Conservation (phyloP, 1,139 yeast species). For the Pichia sp. region DNA sequence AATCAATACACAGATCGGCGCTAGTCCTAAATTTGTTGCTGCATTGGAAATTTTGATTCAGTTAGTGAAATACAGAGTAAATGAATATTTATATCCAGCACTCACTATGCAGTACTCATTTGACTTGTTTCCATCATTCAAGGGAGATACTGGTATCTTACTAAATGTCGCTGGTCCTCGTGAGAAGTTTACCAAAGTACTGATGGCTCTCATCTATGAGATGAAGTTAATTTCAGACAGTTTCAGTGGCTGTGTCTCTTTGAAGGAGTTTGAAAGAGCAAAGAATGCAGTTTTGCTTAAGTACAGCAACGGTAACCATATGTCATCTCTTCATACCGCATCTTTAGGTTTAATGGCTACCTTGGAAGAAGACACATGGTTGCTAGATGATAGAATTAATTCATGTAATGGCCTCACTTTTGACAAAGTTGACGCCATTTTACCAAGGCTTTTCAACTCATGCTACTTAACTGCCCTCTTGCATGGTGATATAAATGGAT, state of each 20-base stretch:
- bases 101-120: constrained; percentile 47
- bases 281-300: constrained; percentile 37
- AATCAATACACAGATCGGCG: constrained; percentile 22
- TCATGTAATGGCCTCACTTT: constrained; percentile 53
- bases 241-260: constrained; percentile 21
- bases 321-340: constrained; percentile 39
- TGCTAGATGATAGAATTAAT: constrained; percentile 43
- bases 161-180: constrained; percentile 45
- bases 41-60: constrained; percentile 45
- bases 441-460: constrained; percentile 21
- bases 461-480: constrained; percentile 37
- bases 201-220: constrained; percentile 25
- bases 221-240: constrained; percentile 15
- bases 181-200: constrained; percentile 30
- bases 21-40: constrained; percentile 33
- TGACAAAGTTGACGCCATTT: constrained; percentile 28
- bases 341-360: constrained; percentile 37
- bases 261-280: constrained; percentile 35
- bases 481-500: constrained; percentile 40
- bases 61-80: constrained; percentile 34
- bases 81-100: constrained; percentile 40
- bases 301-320: constrained; percentile 34
- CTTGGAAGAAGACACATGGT: constrained; percentile 47
- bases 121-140: constrained; percentile 44
- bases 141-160: constrained; percentile 43